Evolutionary conservation across 2,329 filamentous ascomycete genomes (phyloP), one percentile per base, ranked within the genome.

Genomic region (Fusarium brachygibbosum): DNA sequence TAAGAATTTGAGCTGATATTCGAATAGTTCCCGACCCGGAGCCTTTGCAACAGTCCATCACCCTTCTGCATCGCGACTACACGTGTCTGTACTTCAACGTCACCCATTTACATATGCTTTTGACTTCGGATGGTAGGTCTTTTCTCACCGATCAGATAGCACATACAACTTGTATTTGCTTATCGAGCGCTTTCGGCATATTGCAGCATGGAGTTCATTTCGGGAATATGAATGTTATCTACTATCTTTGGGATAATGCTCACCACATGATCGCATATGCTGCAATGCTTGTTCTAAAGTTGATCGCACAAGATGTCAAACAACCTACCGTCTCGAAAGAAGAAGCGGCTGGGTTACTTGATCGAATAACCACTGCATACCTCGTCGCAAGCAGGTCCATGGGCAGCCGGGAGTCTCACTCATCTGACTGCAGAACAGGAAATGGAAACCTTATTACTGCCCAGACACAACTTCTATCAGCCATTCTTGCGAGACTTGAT

Each of bases 231-330:
- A 44, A 41, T 2, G 17, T 14, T 6, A 25, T 60, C 5, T 59
- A 42, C 23, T 60, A 60, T 14, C 42, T 60, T 8, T 60, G 58
- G 58, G 35, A 59, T 8, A 29, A 21, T 10, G 35, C 35, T 1
- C 54, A 60, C 13, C 16, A 5, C 0, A 60, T 59, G 54, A 31
- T 59, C 8, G 42, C 58, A 2, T 59, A 37, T 12, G 42, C 58
- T 4, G 25, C 35, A 12, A 60, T 60, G 53, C 38, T 59, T 11
- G 3, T 59, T 2, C 42, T 29, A 5, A 60, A 58, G 13, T 19
- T 58, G 4, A 4, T 60, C 1, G 9, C 14, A 7, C 42, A 42
- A 1, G 35, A 13, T 5, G 35, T 29, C 3, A 19, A 50, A 6
- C 35, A 17, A 8, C 14, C 19, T 8, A 3, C 19, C 4, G 16